These are phyloP conservation scores for Phaeosphaeria sp. DNA, from an alignment of 2,329 filamentous ascomycete genomes.

Conservation along the genomic window DNA sequence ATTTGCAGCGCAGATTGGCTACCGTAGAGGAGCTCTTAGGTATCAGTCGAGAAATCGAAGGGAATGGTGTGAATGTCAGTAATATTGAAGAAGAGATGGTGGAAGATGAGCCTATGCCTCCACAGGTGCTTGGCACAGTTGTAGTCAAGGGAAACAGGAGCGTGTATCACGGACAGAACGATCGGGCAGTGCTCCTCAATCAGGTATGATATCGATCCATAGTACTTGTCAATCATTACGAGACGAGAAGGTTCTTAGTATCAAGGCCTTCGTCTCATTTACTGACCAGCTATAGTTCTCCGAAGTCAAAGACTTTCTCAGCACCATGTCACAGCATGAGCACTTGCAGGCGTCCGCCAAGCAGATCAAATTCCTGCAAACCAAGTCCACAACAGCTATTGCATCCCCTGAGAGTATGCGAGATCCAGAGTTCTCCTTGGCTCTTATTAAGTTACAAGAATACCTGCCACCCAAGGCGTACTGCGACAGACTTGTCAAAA, in stretches of 20 bases:
- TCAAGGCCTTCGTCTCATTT: too few relatives aligned
- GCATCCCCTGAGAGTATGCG: slow-evolving; percentile 12
- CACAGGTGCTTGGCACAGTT: slow-evolving; percentile 21
- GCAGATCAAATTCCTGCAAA: slow-evolving; percentile 24
- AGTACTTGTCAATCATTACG: too few relatives aligned
- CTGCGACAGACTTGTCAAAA: slow-evolving; percentile 28
- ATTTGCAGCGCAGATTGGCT: slow-evolving; percentile 24
- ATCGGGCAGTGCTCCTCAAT: slow-evolving; percentile 26
- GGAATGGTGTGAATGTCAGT: not conserved
- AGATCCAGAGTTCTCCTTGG: slow-evolving; percentile 12
- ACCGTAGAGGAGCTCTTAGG: slow-evolving; percentile 29
- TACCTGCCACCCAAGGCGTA: slow-evolving; percentile 25
- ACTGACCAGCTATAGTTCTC: slow-evolving; percentile 20
- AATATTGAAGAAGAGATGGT: not conserved
- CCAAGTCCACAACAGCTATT: slow-evolving; percentile 16
- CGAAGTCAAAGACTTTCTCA: slow-evolving; percentile 24
- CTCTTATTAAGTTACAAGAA: slow-evolving; percentile 26
- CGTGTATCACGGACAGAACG: slow-evolving; percentile 28
- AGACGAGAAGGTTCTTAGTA: too few relatives aligned
- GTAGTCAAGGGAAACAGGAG: slow-evolving; percentile 25
- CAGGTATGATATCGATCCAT: too few relatives aligned
- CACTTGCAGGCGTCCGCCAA: slow-evolving; percentile 21
- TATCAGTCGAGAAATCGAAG: not conserved
- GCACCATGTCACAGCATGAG: slow-evolving; percentile 17
- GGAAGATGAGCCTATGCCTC: slow-evolving; percentile 1